Conservation (phyloP, 2,329 filamentous ascomycete genomes). For the Sporothrix phasma region DNA sequence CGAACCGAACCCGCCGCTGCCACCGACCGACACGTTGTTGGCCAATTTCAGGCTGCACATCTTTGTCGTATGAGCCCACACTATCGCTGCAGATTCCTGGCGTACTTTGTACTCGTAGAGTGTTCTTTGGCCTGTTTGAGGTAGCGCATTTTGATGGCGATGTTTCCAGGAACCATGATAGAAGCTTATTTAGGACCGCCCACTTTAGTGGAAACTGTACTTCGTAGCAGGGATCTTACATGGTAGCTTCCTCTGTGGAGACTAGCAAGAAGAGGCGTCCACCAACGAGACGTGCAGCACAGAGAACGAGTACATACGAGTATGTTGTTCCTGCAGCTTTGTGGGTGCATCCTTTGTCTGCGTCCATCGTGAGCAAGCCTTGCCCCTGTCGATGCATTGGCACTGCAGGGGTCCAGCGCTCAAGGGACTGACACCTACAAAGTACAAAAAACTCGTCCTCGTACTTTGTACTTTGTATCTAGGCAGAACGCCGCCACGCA, state of each 20-base stretch:
- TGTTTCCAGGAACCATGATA: background rate
- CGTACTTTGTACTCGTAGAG: too few species aligned
- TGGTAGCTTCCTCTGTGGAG: background rate
- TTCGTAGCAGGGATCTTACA: background rate
- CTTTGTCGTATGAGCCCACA: background rate
- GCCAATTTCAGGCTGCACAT: background rate
- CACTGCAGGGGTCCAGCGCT: background rate
- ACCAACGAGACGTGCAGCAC: background rate
- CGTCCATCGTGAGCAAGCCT: background rate
- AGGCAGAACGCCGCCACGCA: background rate
- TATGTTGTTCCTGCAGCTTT: background rate
- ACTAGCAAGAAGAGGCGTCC: background rate
- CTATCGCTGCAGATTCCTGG: background rate
- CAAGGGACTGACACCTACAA: too few species aligned
- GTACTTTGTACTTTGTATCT: too few species aligned
- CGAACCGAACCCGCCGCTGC: too few species aligned
- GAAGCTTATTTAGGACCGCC: background rate
- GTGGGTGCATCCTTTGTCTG: background rate
- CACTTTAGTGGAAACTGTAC: too few species aligned
- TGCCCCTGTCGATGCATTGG: background rate
- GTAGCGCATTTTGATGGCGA: background rate
- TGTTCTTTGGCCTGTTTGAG: too few species aligned
- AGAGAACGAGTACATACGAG: background rate
- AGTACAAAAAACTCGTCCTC: too few species aligned
- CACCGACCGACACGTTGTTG: background rate